phyloP scores from a whole-genome alignment of 139 green algal species.

The Yamagishiella unicocca region DNA sequence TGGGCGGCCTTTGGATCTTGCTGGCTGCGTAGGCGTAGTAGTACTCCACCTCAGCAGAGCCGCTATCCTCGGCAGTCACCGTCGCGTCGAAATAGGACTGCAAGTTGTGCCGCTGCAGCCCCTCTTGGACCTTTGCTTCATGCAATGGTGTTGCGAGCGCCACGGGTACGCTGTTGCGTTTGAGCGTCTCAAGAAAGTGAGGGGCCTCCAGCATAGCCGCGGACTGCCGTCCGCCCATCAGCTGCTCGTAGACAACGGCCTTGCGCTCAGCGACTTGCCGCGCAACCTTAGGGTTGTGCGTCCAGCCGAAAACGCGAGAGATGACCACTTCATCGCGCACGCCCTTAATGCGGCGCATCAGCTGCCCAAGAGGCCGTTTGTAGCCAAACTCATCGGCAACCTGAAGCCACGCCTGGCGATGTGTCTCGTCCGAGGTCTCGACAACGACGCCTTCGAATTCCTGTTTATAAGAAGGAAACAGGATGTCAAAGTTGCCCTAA shows the following conservation, averaged over 20 bases:
- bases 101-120: slow-evolving; percentile 69
- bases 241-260: slow-evolving; percentile 69
- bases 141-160: slow-evolving; percentile 81
- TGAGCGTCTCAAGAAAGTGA: slow-evolving; percentile 85
- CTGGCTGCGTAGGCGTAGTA: slow-evolving; percentile 82
- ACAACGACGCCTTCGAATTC: slow-evolving; percentile 90
- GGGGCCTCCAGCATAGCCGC: slow-evolving; percentile 66
- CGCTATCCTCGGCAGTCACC: slow-evolving; percentile 84
- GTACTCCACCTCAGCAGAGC: slow-evolving; percentile 68
- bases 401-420: slow-evolving; percentile 81
- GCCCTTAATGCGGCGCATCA: slow-evolving; percentile 77
- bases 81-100: slow-evolving; percentile 78
- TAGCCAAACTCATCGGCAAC: slow-evolving; percentile 89
- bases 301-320: slow-evolving; percentile 92
- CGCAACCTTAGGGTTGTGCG: slow-evolving; percentile 82
- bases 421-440: slow-evolving; percentile 67
- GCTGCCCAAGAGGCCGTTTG: slow-evolving; percentile 75
- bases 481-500: too few species aligned
- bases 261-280: slow-evolving; percentile 82
- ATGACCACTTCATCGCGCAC: slow-evolving; percentile 96
- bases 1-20: slow-evolving; percentile 83
- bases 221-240: slow-evolving; percentile 46
- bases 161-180: slow-evolving; percentile 74
- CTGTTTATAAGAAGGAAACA: too few species aligned
- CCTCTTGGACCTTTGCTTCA: slow-evolving; percentile 56